Conservation (phyloP, 2,329 filamentous ascomycete species). For the Xylaria sp. region DNA sequence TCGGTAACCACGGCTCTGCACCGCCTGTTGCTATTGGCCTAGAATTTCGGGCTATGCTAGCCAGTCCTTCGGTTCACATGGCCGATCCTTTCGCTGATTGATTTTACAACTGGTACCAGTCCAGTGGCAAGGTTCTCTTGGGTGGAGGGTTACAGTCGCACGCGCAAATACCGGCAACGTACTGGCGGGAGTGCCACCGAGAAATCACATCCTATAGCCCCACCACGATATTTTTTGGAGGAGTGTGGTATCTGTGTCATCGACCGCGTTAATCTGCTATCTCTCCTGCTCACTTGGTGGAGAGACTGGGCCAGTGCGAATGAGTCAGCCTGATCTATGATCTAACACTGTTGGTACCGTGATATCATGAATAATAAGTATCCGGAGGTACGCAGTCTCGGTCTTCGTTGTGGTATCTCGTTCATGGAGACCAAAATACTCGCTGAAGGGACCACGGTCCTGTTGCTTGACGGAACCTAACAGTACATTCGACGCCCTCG, state of each 20-base stretch:
- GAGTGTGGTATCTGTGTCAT: constrained; percentile 27
- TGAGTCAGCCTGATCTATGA: not conserved
- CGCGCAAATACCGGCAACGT: constrained; percentile 20
- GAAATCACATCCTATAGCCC: constrained; percentile 25
- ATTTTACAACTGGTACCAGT: constrained; percentile 32
- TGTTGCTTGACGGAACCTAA: constrained; percentile 41
- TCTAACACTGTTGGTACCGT: constrained; percentile 24
- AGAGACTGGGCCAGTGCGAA: constrained; percentile 17
- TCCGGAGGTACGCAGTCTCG: constrained; percentile 32
- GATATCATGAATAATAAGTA: constrained; percentile 40
- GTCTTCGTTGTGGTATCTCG: constrained; percentile 27
- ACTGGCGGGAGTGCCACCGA: not conserved
- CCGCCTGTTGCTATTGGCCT: constrained; percentile 18
- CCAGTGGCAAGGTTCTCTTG: constrained; percentile 30
- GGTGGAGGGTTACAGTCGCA: constrained; percentile 36
- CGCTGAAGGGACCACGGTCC: constrained; percentile 38
- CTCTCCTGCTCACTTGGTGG: constrained; percentile 25
- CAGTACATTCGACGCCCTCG: constrained; percentile 14
- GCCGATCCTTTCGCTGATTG: constrained; percentile 31
- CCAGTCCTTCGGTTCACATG: constrained; percentile 41
- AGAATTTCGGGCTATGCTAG: constrained; percentile 28
- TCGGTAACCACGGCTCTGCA: constrained; percentile 9
- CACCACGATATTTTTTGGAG: constrained; percentile 19
- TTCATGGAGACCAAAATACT: constrained; percentile 42
- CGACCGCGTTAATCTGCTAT: constrained; percentile 30